These are phyloP conservation scores for Crithidia mellificae DNA, from an alignment of 208 protist species.

Conservation along the genomic window DNA sequence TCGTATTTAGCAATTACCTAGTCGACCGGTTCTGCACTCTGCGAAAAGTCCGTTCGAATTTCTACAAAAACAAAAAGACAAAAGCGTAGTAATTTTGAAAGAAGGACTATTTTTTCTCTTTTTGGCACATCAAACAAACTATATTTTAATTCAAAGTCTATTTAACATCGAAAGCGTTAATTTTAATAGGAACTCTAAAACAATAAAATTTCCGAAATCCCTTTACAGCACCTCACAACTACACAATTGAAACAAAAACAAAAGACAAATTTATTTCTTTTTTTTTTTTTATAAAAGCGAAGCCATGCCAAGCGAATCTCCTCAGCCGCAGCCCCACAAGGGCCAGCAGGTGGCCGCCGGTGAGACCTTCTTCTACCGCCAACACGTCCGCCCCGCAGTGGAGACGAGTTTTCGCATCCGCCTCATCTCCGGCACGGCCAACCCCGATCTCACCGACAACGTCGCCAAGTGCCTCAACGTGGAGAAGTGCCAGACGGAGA, in stretches of 20 bases:
- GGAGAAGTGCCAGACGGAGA: slow-evolving; percentile 73
- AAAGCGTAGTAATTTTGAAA: too few relatives aligned
- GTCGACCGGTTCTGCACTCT: too few relatives aligned
- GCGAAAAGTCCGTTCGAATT: too few relatives aligned
- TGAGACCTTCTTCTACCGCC: slow-evolving; percentile 86
- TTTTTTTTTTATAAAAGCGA: too few relatives aligned
- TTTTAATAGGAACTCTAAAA: neutral
- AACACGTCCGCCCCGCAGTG: slow-evolving; percentile 69
- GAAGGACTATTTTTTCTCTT: too few relatives aligned
- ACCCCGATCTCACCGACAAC: slow-evolving; percentile 78
- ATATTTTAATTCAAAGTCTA: too few relatives aligned
- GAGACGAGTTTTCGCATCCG: slow-evolving; percentile 87
- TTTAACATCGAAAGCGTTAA: slow-evolving; percentile 7
- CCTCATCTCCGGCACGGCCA: slow-evolving; percentile 85
- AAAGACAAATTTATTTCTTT: too few relatives aligned
- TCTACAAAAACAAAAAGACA: too few relatives aligned
- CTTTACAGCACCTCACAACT: neutral
- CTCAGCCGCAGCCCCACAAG: slow-evolving; percentile 35
- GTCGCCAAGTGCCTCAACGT: slow-evolving; percentile 82
- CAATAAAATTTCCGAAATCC: neutral
- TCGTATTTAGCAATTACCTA: too few relatives aligned
- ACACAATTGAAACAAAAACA: neutral
- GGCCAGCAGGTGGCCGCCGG: slow-evolving; percentile 68
- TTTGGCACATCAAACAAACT: too few relatives aligned
- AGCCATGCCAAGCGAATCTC: slow-evolving; percentile 22